Evolutionary conservation across 2,329 filamentous ascomycete species (phyloP).

Genomic region (Fusarium coffeatum): DNA sequence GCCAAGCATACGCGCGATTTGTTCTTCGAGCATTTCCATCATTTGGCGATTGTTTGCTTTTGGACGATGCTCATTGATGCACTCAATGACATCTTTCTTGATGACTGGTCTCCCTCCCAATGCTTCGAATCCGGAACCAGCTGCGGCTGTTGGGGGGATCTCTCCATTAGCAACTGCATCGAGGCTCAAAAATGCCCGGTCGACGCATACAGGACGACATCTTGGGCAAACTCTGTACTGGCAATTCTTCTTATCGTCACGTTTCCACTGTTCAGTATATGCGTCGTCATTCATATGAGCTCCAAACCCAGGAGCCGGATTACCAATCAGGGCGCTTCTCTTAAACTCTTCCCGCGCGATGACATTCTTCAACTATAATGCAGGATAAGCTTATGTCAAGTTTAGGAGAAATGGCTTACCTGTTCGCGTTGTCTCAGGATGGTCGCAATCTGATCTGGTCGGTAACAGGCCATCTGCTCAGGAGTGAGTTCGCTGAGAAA

Average conservation of each 20-base stretch:
- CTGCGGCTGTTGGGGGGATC: slow-evolving; percentile 60
- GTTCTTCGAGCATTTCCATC: slow-evolving; percentile 47
- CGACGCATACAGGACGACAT: slow-evolving; percentile 59
- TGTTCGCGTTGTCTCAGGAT: slow-evolving; percentile 64
- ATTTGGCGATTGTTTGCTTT: slow-evolving; percentile 36
- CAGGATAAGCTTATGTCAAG: not conserved
- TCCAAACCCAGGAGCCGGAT: slow-evolving; percentile 33
- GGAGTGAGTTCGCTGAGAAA: slow-evolving; percentile 59
- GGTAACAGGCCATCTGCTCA: slow-evolving; percentile 59
- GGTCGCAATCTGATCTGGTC: slow-evolving; percentile 58
- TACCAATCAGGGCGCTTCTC: slow-evolving; percentile 40
- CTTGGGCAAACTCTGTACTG: slow-evolving; percentile 61
- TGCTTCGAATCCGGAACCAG: slow-evolving; percentile 65
- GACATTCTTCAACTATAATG: slow-evolving; percentile 38
- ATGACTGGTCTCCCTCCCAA: slow-evolving; percentile 57
- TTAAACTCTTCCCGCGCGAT: slow-evolving; percentile 48
- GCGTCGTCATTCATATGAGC: slow-evolving; percentile 26
- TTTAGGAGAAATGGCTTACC: slow-evolving; percentile 49
- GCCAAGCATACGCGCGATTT: slow-evolving; percentile 39
- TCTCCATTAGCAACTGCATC: slow-evolving; percentile 62
- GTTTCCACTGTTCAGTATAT: slow-evolving; percentile 55
- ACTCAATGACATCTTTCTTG: slow-evolving; percentile 53
- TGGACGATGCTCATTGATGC: slow-evolving; percentile 56
- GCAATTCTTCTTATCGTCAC: slow-evolving; percentile 57
- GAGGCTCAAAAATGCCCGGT: slow-evolving; percentile 63